A percentile compares a stretch with the other conserved stretches of the same genome.
Conservation (phyloP, 768 basidiomycete species). For the Suillus subaureus region DNA sequence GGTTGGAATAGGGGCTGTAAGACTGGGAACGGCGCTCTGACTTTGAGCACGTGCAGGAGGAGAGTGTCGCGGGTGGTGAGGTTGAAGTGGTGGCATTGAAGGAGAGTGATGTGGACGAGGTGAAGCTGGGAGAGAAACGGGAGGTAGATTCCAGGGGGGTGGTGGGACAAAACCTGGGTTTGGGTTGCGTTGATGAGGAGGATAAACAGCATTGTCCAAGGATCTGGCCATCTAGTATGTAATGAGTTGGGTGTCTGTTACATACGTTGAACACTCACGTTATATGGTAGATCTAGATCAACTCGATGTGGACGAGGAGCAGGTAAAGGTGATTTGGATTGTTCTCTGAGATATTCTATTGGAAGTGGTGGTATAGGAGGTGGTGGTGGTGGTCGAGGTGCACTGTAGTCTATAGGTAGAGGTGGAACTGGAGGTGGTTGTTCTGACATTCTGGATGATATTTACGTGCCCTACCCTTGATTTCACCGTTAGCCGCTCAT, state of each 20-base stretch:
- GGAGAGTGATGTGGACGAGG: conserved; percentile 18
- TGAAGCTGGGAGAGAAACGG: conserved; percentile 23
- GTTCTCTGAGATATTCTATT: conserved; percentile 35
- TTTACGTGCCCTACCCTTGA: too few relatives aligned
- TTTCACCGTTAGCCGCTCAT: too few relatives aligned
- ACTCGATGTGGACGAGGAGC: conserved; percentile 69
- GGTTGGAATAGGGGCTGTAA: conserved; percentile 73
- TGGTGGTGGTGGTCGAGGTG: conserved; percentile 28
- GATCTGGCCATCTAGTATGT: conserved; percentile 60
- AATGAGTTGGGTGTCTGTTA: conserved; percentile 13
- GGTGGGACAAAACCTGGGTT: conserved; percentile 15
- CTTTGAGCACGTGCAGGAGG: conserved; percentile 21
- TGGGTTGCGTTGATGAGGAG: conserved; percentile 20
- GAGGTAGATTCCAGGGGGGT: conserved; percentile 17
- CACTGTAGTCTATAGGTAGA: too few relatives aligned
- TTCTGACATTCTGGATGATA: too few relatives aligned
- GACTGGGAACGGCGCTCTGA: conserved; percentile 40
- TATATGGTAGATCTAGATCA: conserved; percentile 60
- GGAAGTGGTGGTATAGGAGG: conserved; percentile 57
- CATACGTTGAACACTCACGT: too few relatives aligned
- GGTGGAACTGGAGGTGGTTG: too few relatives aligned
- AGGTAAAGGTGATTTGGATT: conserved; percentile 49
- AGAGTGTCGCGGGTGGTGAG: too few relatives aligned
- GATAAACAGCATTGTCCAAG: conserved; percentile 50
- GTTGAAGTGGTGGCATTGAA: conserved; percentile 17